These are phyloP conservation scores for Ogataea chonburiensis DNA, from an alignment of 805 yeast genomes.

Conservation along the genomic window DNA sequence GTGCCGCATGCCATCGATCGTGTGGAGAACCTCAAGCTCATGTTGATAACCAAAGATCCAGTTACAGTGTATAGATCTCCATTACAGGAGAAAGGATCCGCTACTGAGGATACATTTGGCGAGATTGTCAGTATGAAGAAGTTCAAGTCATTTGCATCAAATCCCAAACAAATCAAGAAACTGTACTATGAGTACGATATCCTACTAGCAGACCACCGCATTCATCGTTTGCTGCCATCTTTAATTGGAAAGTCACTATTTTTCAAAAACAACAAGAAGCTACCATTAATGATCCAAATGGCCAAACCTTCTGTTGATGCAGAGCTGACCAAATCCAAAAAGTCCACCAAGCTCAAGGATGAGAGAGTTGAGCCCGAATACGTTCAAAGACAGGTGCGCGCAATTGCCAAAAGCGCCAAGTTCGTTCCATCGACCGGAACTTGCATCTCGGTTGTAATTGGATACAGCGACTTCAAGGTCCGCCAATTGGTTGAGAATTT, in stretches of 20 bases:
- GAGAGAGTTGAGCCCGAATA: slow-evolving; percentile 65
- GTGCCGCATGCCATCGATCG: slow-evolving; percentile 50
- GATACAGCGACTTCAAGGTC: slow-evolving; percentile 47
- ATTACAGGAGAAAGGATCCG: slow-evolving; percentile 46
- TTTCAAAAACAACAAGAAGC: slow-evolving; percentile 60
- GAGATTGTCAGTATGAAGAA: slow-evolving; percentile 61
- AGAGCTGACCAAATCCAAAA: slow-evolving; percentile 30
- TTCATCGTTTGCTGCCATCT: slow-evolving; percentile 57
- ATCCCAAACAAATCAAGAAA: slow-evolving; percentile 45
- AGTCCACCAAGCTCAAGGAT: slow-evolving; percentile 45
- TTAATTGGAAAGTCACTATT: slow-evolving; percentile 56
- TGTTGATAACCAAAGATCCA: slow-evolving; percentile 75
- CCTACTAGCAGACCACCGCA: slow-evolving; percentile 66
- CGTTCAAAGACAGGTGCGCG: slow-evolving; percentile 61
- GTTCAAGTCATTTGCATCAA: slow-evolving; percentile 45
- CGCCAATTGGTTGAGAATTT: slow-evolving; percentile 50
- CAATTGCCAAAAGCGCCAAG: slow-evolving; percentile 61
- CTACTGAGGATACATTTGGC: slow-evolving; percentile 61
- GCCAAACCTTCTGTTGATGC: slow-evolving; percentile 41
- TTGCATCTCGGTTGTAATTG: slow-evolving; percentile 59
- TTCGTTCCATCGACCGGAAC: slow-evolving; percentile 62
- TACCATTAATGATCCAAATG: slow-evolving; percentile 70
- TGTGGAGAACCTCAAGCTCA: slow-evolving; percentile 47
- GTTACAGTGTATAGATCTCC: slow-evolving; percentile 52
- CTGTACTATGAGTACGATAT: slow-evolving; percentile 62